phyloP scores from a whole-genome alignment of 2,329 filamentous ascomycete species.

The Colletotrichum sp. region DNA sequence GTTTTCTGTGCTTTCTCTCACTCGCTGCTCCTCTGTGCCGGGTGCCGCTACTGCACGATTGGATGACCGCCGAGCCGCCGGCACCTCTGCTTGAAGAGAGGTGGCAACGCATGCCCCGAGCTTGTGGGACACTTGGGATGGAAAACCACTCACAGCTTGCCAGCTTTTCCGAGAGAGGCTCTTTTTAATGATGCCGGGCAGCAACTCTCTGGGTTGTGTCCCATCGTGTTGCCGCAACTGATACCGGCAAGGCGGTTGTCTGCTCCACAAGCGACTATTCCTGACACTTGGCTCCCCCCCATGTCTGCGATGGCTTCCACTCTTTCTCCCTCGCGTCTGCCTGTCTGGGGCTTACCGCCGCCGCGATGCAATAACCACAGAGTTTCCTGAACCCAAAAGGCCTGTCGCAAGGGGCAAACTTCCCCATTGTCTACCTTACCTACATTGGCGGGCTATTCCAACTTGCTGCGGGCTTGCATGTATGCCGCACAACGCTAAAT shows the following conservation, averaged over 20 bases:
- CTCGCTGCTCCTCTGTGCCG: background rate
- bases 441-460: background rate
- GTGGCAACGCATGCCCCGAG: background rate
- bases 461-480: background rate
- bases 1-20: background rate
- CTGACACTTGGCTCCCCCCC: background rate
- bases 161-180: background rate
- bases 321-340: background rate
- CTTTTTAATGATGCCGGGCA: background rate
- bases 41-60: background rate
- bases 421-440: background rate
- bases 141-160: background rate
- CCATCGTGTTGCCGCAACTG: background rate
- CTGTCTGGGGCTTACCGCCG: background rate
- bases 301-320: background rate
- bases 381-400: background rate
- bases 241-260: background rate
- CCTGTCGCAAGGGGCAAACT: background rate
- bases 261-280: background rate
- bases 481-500: background rate
- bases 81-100: background rate
- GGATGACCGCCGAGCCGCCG: background rate
- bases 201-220: background rate
- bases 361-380: background rate
- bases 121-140: background rate